These are phyloP conservation scores for Metschnikowia henanensis DNA, from an alignment of 805 yeast species.

Conservation along the genomic window DNA sequence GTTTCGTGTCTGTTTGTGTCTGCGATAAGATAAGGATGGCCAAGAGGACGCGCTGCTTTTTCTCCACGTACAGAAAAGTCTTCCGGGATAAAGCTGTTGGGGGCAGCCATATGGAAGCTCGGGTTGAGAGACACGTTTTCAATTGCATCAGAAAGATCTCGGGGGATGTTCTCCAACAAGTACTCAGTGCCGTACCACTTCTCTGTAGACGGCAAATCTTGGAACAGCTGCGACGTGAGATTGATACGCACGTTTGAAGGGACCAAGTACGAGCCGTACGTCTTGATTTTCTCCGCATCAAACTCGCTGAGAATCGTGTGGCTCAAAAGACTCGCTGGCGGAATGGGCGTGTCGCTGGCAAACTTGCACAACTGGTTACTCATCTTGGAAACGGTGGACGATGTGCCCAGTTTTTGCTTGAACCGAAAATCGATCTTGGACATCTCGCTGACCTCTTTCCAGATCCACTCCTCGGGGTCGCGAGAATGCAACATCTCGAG, in stretches of 20 bases:
- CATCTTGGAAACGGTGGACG: conserved; percentile 68
- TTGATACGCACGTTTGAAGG: conserved; percentile 61
- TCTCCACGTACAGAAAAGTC: conserved; percentile 62
- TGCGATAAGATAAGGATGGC: conserved; percentile 62
- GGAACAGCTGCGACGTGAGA: conserved; percentile 53
- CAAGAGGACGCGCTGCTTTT: conserved; percentile 34
- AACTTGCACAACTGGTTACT: conserved; percentile 60
- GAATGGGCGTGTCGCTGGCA: conserved; percentile 41
- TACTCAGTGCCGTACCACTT: conserved; percentile 93
- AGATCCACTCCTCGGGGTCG: conserved; percentile 77
- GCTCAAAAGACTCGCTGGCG: conserved; percentile 63
- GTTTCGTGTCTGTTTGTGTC: conserved; percentile 52
- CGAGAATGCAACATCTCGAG: conserved; percentile 54
- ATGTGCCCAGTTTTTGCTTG: conserved; percentile 71
- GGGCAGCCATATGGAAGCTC: conserved; percentile 59
- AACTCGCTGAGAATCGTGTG: conserved; percentile 56
- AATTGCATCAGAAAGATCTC: conserved; percentile 35
- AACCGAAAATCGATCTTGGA: conserved; percentile 73
- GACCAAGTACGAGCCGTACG: conserved; percentile 49
- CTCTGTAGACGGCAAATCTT: conserved; percentile 51
- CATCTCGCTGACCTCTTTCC: conserved; percentile 70
- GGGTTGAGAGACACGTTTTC: conserved; percentile 23
- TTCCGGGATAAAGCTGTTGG: conserved; percentile 82
- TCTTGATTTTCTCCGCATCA: conserved; percentile 52
- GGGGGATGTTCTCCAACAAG: conserved; percentile 45